These are phyloP conservation scores for Candida albicans DNA, from an alignment of 1,139 yeast genomes.

Conservation along the genomic window DNA sequence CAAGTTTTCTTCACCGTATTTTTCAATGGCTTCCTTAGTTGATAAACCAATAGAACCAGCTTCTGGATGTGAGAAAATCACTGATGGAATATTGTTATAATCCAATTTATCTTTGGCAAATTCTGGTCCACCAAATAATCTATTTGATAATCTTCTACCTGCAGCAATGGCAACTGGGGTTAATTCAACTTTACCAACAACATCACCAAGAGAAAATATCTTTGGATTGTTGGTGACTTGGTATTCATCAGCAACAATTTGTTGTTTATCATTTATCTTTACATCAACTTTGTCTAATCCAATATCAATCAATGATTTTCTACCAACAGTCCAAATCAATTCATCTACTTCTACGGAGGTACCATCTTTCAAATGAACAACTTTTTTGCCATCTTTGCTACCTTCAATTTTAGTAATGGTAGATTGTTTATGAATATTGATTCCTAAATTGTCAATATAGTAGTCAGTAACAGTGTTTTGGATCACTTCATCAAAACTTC, in stretches of 20 bases:
- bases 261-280: constrained; percentile 53
- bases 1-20: constrained; percentile 79
- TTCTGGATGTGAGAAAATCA: constrained; percentile 94
- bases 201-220: constrained; percentile 90
- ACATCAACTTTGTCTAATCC: constrained; percentile 79
- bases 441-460: constrained; percentile 73
- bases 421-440: constrained; percentile 70
- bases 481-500: constrained; percentile 82
- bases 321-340: constrained; percentile 91
- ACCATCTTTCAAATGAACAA: constrained; percentile 58
- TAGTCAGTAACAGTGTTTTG: constrained; percentile 77
- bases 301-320: constrained; percentile 71
- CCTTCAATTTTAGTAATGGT: constrained; percentile 63
- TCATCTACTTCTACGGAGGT: constrained; percentile 68
- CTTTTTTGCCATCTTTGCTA: constrained; percentile 58
- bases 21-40: constrained; percentile 70
- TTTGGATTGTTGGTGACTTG: constrained; percentile 76
- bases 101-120: constrained; percentile 75
- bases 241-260: constrained; percentile 78
- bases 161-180: constrained; percentile 99
- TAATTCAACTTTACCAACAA: constrained; percentile 84
- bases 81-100: constrained; percentile 85
- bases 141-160: constrained; percentile 88
- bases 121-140: constrained; percentile 79
- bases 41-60: constrained; percentile 90